These are phyloP conservation scores for Blastocystis sp. DNA, from an alignment of 352 stramenopile species.

Conservation along the genomic window DNA sequence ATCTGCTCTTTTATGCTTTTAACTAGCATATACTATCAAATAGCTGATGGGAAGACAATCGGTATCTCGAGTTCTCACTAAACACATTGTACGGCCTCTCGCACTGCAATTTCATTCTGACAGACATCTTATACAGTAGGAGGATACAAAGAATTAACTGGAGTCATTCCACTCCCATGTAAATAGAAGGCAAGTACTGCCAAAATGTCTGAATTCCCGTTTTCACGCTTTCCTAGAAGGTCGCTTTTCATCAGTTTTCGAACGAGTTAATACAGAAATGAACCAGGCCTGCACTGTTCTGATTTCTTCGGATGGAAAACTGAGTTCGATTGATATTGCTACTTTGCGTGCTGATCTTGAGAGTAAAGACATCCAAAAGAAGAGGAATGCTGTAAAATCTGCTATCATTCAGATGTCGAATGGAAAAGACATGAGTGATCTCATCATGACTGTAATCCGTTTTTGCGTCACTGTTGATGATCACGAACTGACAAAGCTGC, in stretches of 20 bases:
- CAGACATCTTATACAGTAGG: no score
- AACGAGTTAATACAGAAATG: background rate
- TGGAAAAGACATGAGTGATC: conserved; percentile 92
- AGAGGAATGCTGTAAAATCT: conserved; percentile 93
- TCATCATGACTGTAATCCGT: conserved; percentile 99
- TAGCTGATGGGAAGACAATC: no score
- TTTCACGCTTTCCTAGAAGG: background rate
- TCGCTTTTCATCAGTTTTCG: background rate
- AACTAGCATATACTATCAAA: no score
- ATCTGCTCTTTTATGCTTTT: no score
- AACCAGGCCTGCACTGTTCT: conserved; percentile 57
- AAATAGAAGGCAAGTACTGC: no score
- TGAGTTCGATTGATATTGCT: conserved; percentile 58
- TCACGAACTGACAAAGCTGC: conserved; percentile 97
- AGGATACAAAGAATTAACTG: no score
- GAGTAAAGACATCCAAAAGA: conserved; percentile 68
- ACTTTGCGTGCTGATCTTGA: conserved; percentile 63
- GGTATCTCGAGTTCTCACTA: no score
- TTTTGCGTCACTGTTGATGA: conserved; percentile 98
- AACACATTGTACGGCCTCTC: no score
- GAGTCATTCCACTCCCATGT: no score
- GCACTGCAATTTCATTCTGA: no score
- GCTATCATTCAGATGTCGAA: conserved; percentile 94
- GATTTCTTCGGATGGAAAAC: conserved; percentile 62
- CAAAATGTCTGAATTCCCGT: background rate